These are phyloP conservation scores for Leucaena leucocephala DNA, from an alignment of 306 rosid species.

Conservation along the genomic window DNA sequence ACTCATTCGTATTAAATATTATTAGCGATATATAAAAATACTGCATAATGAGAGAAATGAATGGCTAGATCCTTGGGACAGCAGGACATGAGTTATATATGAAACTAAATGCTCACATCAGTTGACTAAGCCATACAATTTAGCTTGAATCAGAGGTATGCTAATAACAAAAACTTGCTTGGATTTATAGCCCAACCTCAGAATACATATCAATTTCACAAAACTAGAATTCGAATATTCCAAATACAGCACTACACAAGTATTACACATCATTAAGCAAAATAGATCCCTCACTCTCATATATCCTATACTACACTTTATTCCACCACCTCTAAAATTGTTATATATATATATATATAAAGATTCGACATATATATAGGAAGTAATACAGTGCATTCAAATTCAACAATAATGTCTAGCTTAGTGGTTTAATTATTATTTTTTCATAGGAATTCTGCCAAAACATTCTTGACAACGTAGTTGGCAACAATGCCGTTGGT, in stretches of 20 bases:
- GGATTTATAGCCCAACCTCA: not conserved
- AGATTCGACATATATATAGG: not conserved
- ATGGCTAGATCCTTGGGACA: not conserved
- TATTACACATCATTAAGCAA: not conserved
- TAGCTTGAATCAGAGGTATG: not conserved
- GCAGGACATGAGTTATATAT: not conserved
- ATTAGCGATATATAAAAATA: too few species aligned
- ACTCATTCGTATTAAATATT: not conserved
- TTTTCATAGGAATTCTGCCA: slow-evolving; percentile 32
- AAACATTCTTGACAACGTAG: slow-evolving; percentile 34
- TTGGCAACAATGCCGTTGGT: slow-evolving; percentile 51
- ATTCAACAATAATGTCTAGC: not conserved
- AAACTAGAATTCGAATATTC: not conserved
- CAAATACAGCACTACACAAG: not conserved
- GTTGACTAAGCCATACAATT: not conserved
- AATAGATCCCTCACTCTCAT: not conserved
- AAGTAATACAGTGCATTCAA: not conserved
- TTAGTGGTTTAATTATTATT: too few species aligned
- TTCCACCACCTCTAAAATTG: not conserved
- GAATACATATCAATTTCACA: not conserved
- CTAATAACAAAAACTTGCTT: not conserved
- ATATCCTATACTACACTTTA: not conserved
- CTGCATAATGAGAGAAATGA: not conserved
- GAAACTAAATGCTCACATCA: not conserved
- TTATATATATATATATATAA: not conserved